Base-by-base conservation (phyloP, 2,329 filamentous ascomycete genomes). In the Verticillium isaacii region DNA sequence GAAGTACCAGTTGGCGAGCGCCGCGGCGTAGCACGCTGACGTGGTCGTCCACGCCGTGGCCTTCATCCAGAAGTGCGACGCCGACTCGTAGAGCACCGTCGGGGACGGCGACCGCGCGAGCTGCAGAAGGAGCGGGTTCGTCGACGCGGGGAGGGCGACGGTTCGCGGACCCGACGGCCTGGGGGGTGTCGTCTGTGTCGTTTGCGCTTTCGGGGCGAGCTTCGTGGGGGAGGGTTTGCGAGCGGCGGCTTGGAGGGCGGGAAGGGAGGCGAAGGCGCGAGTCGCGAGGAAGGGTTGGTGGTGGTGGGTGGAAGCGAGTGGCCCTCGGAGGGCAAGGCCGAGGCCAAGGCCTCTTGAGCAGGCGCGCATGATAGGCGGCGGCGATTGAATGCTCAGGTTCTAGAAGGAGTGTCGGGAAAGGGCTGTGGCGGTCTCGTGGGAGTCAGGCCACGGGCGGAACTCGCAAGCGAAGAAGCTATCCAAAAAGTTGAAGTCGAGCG, bases 11-110 rank as follows among this genome's bases (percentile, higher is more conserved):
- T 84, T 82, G 67, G 80, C 77, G 56, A 77, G 73, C 2, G 81
- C 78, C 68, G 82, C 85, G 41, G 72, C 66, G 61, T 85, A 77
- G 72, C 82, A 85, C 68, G 84, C 82, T 25, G 79, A 63, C 2
- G 83, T 83, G 32, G 84, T 81, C 15, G 76, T 72, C 73, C 88
- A 87, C 69, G 85, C 85, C 56, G 84, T 83, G 66, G 84, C 70
- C 64, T 89, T 81, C 72, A 87, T 89, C 74, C 81, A 80, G 61
- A 83, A 82, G 68, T 90, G 87, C 1, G 86, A 86, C 15, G 86
- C 85, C 1, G 84, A 82, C 68, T 88, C 80, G 77, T 90, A 92
- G 54, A 92, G 78, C 3, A 84, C 73, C 8, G 88, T 86, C 5
- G 83, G 80, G 1, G 79, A 75, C n/a, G 79, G 69, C 65, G 85